phyloP scores from a whole-genome alignment of 2,329 filamentous ascomycete species.

The Fusarium sp. region DNA sequence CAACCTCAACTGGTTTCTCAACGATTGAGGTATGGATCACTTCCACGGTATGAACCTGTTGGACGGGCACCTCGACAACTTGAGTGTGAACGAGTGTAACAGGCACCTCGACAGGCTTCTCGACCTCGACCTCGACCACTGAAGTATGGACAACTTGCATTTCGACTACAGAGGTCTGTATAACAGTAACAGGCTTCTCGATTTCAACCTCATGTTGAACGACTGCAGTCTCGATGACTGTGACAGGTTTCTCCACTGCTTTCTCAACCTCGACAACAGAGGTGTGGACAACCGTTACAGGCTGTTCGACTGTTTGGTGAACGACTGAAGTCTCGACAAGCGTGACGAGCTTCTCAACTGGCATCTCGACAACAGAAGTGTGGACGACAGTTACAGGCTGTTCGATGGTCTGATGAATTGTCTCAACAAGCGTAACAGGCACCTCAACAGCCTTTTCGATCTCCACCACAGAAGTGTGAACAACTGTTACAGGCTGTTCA shows the following conservation, averaged over 20 bases:
- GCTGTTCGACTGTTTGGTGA: constrained; percentile 5
- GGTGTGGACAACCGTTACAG: constrained; percentile 21
- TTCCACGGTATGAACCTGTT: constrained; percentile 23
- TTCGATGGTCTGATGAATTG: neutral
- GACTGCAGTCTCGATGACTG: constrained; percentile 9
- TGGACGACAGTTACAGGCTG: constrained; percentile 12
- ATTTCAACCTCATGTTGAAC: constrained; percentile 7
- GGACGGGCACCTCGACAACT: neutral
- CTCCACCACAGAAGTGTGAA: neutral
- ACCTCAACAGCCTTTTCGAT: neutral
- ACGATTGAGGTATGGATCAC: neutral
- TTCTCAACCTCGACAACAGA: constrained; percentile 13
- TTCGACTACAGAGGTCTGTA: constrained; percentile 27
- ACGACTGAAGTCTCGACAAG: constrained; percentile 25
- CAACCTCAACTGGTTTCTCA: constrained; percentile 15
- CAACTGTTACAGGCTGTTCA: neutral
- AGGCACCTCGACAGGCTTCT: constrained; percentile 21
- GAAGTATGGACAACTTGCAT: constrained; percentile 22
- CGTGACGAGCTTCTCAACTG: constrained; percentile 11
- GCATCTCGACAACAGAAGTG: constrained; percentile 22
- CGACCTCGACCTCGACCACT: constrained; percentile 14
- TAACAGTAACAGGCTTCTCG: constrained; percentile 19
- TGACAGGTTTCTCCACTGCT: neutral
- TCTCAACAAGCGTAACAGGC: constrained; percentile 3
- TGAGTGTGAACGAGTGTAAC: constrained; percentile 16